phyloP scores from a whole-genome alignment of 108 stramenopile species.

The Cyclotella baltica region DNA sequence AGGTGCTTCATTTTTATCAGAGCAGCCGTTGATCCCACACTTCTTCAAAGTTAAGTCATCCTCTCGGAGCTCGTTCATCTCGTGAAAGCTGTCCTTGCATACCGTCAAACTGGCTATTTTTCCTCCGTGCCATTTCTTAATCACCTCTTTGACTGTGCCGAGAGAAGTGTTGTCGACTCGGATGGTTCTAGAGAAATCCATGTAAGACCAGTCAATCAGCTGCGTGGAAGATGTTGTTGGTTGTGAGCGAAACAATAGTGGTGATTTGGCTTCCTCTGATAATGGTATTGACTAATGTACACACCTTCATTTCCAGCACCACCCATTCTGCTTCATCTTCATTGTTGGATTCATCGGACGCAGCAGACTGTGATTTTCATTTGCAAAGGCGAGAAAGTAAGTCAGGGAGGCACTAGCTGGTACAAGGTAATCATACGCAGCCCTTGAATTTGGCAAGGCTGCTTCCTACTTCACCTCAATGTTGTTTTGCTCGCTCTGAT shows the following conservation, averaged over 20 bases:
- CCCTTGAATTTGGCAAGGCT: too few relatives aligned
- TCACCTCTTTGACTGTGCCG: constrained; percentile 39
- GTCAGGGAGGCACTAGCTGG: too few relatives aligned
- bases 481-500: too few relatives aligned
- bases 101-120: constrained; percentile 31
- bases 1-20: constrained; percentile 23
- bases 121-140: constrained; percentile 51
- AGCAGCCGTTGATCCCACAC: constrained; percentile 22
- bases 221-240: background rate
- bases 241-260: constrained; percentile 2
- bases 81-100: constrained; percentile 33
- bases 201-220: constrained; percentile 45
- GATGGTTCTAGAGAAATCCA: constrained; percentile 42
- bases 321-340: constrained; percentile 35
- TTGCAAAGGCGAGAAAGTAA: background rate
- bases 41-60: constrained; percentile 35
- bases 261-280: background rate
- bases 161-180: constrained; percentile 27
- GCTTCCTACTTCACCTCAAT: too few relatives aligned
- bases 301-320: constrained; percentile 41
- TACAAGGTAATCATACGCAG: too few relatives aligned
- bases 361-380: background rate
- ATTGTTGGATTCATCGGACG: background rate
- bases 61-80: constrained; percentile 38
- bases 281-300: background rate